phyloP scores from a whole-genome alignment of 2,329 filamentous ascomycete species.

The Colletotrichum coccodes region DNA sequence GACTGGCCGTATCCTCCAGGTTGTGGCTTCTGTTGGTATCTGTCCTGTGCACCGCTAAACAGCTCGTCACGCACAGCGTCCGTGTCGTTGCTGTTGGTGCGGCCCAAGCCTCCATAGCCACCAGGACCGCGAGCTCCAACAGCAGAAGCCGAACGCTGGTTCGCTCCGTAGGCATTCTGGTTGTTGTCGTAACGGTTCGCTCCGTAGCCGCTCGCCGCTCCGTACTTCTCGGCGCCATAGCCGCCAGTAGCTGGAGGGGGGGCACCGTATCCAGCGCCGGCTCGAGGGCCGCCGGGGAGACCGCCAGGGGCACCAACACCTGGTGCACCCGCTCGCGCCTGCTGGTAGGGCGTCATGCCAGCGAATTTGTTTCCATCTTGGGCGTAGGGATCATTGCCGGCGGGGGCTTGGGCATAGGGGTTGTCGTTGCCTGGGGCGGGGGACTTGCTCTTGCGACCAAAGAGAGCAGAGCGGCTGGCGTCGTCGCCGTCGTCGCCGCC shows the following conservation, averaged over 20 bases:
- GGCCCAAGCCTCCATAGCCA: slow-evolving; percentile 70
- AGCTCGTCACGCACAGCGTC: slow-evolving; percentile 71
- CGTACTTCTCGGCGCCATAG: slow-evolving; percentile 65
- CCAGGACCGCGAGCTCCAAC: slow-evolving; percentile 57
- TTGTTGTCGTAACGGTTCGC: slow-evolving; percentile 62
- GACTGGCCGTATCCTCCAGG: slow-evolving; percentile 33
- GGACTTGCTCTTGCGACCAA: slow-evolving; percentile 63
- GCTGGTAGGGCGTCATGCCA: slow-evolving; percentile 49
- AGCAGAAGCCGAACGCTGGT: slow-evolving; percentile 41
- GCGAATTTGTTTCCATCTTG: slow-evolving; percentile 55
- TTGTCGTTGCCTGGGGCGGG: slow-evolving; percentile 59
- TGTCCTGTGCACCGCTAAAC: slow-evolving; percentile 66
- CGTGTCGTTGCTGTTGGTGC: slow-evolving; percentile 51
- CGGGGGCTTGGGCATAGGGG: slow-evolving; percentile 65
- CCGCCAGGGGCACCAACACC: slow-evolving; percentile 44
- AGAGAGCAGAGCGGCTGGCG: slow-evolving; percentile 61
- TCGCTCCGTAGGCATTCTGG: slow-evolving; percentile 40
- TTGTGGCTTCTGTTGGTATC: slow-evolving; percentile 52
- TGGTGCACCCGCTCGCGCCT: slow-evolving; percentile 40
- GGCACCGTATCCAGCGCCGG: slow-evolving; percentile 37
- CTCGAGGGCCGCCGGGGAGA: slow-evolving; percentile 48
- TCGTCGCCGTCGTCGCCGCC: slow-evolving; percentile 62
- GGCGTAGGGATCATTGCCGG: slow-evolving; percentile 62
- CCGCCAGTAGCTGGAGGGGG: slow-evolving; percentile 48
- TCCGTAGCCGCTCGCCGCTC: slow-evolving; percentile 61